A percentile compares a stretch with the other conserved stretches of the same genome.
Evolutionary conservation across 2,329 filamentous ascomycete genomes (phyloP).

Genomic region (Thermothelomyces thermophilus): DNA sequence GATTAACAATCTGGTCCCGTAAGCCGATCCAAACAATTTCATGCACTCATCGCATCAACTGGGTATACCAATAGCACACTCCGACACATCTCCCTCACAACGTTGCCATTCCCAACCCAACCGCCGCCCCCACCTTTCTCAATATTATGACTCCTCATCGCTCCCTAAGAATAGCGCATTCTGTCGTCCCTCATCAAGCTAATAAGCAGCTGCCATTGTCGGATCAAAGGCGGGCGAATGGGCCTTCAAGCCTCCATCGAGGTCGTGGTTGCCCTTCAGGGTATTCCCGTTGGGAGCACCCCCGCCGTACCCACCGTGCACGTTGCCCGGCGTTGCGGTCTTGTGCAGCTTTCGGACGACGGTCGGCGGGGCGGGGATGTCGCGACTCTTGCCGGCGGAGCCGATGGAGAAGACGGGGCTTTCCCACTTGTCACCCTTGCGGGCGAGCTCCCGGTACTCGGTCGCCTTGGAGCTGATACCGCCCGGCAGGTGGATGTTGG

Average conservation of each 20-base stretch:
- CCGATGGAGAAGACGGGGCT: constrained; percentile 90
- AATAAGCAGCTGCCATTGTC: constrained; percentile 1
- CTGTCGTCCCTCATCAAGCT: no score
- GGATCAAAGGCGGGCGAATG: constrained; percentile 6
- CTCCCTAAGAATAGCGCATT: neutral
- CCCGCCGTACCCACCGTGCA: neutral
- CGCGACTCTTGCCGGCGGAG: constrained; percentile 61
- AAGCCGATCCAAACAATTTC: no score
- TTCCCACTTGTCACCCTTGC: constrained; percentile 89
- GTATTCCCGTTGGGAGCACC: neutral
- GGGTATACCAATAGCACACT: neutral
- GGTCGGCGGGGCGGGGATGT: constrained; percentile 57
- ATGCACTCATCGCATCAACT: neutral
- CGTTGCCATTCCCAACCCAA: no score
- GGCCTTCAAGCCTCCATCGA: constrained; percentile 3
- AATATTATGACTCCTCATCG: neutral
- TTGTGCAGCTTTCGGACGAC: constrained; percentile 42
- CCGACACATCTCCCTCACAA: neutral
- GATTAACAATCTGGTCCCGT: no score
- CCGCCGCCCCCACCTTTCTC: neutral
- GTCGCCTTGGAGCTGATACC: constrained; percentile 91
- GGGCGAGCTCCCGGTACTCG: constrained; percentile 82
- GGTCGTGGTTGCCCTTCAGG: neutral
- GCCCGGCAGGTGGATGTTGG: constrained; percentile 74
- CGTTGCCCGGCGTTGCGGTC: neutral